Percentiles rank a stretch among this genome's conserved stretches.
phyloP scores from a whole-genome alignment of 352 stramenopile genomes.

The Pythium aquatile region DNA sequence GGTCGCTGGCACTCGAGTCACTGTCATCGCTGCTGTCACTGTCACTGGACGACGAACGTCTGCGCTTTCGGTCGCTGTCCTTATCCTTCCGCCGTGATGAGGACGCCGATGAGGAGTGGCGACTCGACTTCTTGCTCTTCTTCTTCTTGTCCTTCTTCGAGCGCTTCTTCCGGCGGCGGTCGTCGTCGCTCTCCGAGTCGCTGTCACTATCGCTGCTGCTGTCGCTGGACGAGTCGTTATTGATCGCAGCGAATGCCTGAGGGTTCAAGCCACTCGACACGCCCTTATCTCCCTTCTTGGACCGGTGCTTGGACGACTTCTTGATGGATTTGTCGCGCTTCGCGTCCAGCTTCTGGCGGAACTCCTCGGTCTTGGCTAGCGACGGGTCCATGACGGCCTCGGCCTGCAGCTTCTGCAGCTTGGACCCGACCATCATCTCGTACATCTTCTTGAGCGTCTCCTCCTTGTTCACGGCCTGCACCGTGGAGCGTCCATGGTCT shows the following conservation, averaged over 20 bases:
- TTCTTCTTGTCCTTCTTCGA: constrained; percentile 47
- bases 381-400: constrained; percentile 46
- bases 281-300: constrained; percentile 30
- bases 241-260: constrained; percentile 67
- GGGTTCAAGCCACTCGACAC: constrained; percentile 57
- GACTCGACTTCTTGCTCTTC: constrained; percentile 38
- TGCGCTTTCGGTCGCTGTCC: constrained; percentile 23
- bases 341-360: constrained; percentile 63
- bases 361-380: constrained; percentile 39
- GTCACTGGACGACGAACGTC: constrained; percentile 14
- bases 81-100: constrained; percentile 24
- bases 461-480: constrained; percentile 48
- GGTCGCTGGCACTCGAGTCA: constrained; percentile 21
- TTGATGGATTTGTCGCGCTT: constrained; percentile 63
- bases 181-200: constrained; percentile 28
- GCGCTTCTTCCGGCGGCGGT: constrained; percentile 22
- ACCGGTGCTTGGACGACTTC: constrained; percentile 44
- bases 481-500: constrained; percentile 60
- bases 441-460: constrained; percentile 79
- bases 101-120: constrained; percentile 15
- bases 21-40: constrained; percentile 22
- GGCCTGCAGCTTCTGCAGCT: constrained; percentile 71
- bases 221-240: constrained; percentile 34
- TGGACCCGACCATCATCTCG: constrained; percentile 62
- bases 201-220: constrained; percentile 31